Conservation (phyloP, 2,329 filamentous ascomycete species). For the Fusarium virguliforme region DNA sequence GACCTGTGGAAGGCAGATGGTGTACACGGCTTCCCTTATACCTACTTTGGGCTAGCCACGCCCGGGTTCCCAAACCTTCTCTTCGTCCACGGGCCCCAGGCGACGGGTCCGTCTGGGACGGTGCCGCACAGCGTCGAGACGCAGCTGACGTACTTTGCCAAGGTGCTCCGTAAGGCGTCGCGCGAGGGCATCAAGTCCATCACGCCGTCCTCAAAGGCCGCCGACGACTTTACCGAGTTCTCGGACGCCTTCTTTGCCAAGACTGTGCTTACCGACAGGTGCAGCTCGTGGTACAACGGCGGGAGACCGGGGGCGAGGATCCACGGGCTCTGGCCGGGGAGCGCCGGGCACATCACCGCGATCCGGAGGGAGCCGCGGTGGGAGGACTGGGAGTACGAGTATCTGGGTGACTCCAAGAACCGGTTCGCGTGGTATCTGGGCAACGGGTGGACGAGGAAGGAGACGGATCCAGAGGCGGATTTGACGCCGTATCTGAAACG, state of each 20-base stretch:
- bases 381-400: conserved; percentile 70
- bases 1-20: conserved; percentile 71
- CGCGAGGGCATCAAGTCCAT: conserved; percentile 78
- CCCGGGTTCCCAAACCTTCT: conserved; percentile 79
- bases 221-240: conserved; percentile 77
- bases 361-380: conserved; percentile 70
- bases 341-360: conserved; percentile 73
- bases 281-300: conserved; percentile 82
- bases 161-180: conserved; percentile 77
- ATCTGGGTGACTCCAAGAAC: conserved; percentile 62
- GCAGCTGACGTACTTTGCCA: conserved; percentile 76
- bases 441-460: conserved; percentile 76
- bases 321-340: conserved; percentile 80
- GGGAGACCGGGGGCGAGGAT: conserved; percentile 74
- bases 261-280: conserved; percentile 73
- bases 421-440: conserved; percentile 77
- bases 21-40: conserved; percentile 75
- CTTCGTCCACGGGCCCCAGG: conserved; percentile 75
- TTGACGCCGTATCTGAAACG: conserved; percentile 75
- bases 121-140: conserved; percentile 78
- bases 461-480: conserved; percentile 70
- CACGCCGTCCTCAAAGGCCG: conserved; percentile 69
- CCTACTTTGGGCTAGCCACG: conserved; percentile 75
- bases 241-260: conserved; percentile 69
- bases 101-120: conserved; percentile 74